Evolutionary conservation across 768 basidiomycete genomes (phyloP).

Genomic region (Fibroporia radiculosa): DNA sequence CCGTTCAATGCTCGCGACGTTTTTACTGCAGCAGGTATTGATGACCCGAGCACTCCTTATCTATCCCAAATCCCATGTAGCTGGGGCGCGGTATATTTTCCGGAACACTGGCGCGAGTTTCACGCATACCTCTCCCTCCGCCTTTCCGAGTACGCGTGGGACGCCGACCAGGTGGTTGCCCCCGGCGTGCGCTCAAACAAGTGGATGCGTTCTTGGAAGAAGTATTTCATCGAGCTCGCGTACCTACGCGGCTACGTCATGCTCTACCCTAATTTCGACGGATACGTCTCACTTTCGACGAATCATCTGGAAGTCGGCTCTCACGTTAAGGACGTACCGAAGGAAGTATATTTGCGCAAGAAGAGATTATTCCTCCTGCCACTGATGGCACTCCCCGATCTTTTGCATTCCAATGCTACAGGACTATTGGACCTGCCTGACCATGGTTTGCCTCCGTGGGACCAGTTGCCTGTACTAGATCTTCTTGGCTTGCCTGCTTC

Average conservation of each 20-base stretch:
- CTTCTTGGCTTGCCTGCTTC: constrained; percentile 30
- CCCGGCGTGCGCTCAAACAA: constrained; percentile 71
- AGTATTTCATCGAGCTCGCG: constrained; percentile 80
- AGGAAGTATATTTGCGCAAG: constrained; percentile 41
- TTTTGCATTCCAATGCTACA: constrained; percentile 16
- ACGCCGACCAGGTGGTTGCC: constrained; percentile 42
- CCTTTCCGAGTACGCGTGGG: constrained; percentile 44
- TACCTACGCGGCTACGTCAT: constrained; percentile 79
- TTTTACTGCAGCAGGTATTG: constrained; percentile 37
- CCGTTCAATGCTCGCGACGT: constrained; percentile 58
- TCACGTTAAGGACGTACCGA: constrained; percentile 58
- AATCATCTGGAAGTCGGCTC: constrained; percentile 84
- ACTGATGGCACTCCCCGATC: constrained; percentile 44
- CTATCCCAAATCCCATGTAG: constrained; percentile 85
- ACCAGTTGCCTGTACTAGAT: constrained; percentile 60
- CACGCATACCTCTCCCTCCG: constrained; percentile 69
- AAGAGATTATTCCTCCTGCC: constrained; percentile 62
- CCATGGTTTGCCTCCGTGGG: constrained; percentile 42
- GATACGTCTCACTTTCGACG: constrained; percentile 73
- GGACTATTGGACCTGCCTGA: constrained; percentile 55
- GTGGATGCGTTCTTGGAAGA: constrained; percentile 84
- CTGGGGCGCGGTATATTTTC: constrained; percentile 91
- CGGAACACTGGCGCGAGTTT: constrained; percentile 83
- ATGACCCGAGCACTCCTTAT: constrained; percentile 54
- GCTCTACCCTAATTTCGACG: constrained; percentile 81